phyloP scores from a whole-genome alignment of 2,329 filamentous ascomycete genomes.

The Cladophialophora immunda region DNA sequence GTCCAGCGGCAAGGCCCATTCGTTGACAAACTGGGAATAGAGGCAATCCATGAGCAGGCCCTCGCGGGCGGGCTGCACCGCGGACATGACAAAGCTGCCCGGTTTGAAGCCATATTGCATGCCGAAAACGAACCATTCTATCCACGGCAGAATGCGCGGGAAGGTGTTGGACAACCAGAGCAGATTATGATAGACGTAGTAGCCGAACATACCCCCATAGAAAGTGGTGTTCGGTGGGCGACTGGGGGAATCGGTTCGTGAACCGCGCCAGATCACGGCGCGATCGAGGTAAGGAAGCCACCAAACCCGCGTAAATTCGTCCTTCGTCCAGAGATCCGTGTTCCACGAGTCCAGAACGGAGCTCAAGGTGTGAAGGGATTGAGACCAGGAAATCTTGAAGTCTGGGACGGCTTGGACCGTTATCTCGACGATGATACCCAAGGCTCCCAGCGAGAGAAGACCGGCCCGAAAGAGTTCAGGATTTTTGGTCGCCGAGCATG shows the following conservation, averaged over 20 bases:
- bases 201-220: slow-evolving; percentile 83
- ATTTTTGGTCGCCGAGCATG: slow-evolving; percentile 73
- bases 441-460: slow-evolving; percentile 83
- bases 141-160: slow-evolving; percentile 81
- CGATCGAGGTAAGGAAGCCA: slow-evolving; percentile 94
- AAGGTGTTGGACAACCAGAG: slow-evolving; percentile 81
- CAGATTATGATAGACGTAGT: slow-evolving; percentile 90
- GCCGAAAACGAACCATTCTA: slow-evolving; percentile 96
- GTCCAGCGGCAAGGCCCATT: slow-evolving; percentile 90
- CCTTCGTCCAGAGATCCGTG: slow-evolving; percentile 77
- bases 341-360: slow-evolving; percentile 77
- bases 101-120: slow-evolving; percentile 91
- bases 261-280: slow-evolving; percentile 89
- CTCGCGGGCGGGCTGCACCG: slow-evolving; percentile 78
- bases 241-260: slow-evolving; percentile 72
- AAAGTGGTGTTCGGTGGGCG: slow-evolving; percentile 72
- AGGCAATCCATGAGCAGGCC: slow-evolving; percentile 96
- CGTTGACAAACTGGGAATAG: slow-evolving; percentile 98
- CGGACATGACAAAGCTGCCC: slow-evolving; percentile 72
- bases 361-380: slow-evolving; percentile 76
- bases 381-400: slow-evolving; percentile 87
- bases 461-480: slow-evolving; percentile 86
- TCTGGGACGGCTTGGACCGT: slow-evolving; percentile 81
- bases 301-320: slow-evolving; percentile 94
- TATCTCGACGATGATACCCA: slow-evolving; percentile 91